Base-by-base conservation (phyloP, 192 early-diverging fungal genomes). In the Pilaira anomala region DNA sequence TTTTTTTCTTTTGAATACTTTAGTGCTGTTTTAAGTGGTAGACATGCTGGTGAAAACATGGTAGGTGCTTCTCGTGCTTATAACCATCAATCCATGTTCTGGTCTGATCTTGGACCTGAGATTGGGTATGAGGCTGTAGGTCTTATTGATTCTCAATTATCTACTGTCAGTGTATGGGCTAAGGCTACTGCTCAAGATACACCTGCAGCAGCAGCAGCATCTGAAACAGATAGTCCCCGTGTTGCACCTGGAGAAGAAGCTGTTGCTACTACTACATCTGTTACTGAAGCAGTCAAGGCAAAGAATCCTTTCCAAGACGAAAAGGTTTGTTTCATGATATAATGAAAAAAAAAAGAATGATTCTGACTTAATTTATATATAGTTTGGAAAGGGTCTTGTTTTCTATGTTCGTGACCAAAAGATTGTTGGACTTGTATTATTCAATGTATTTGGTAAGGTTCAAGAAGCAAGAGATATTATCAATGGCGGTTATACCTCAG, bases 51-150 rank as follows among this genome's bases (percentile, higher is more conserved):
- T 46, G 72, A 78, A 63, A 85, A 85, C 63, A 83, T 85, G 82
- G 70, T 75, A 1, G 83, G 80, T 19, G 67, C 68, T 30, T 55
- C 72, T 53, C 77, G 78, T 59, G 57, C 83, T 29, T 85, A 83
- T 66, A 73, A 72, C 25, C 77, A 87, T 60, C 85, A 84, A 63
- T 81, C 83, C 48, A 82, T 83, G 81, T 87, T 83, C 72, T 87
- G 83, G 85, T 56, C 56, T 58, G 52, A 63, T 49, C 62, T 87
- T 46, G 86, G 86, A 3, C 82, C 83, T 49, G 72, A 63, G 14
- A 53, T 63, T 52, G 62, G 76, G 1, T 87, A 81, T 71, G 86
- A 87, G 57, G 83, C 86, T 48, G 82, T 85, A 28, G 86, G 86
- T 41, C 62, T 84, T 24, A 62, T 83, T 26, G 86, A 88, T 50